A percentile compares a stretch with the other conserved stretches of the same genome.
Evolutionary conservation across 805 yeast genomes (phyloP).

Genomic region (Suhomyces prunicola): DNA sequence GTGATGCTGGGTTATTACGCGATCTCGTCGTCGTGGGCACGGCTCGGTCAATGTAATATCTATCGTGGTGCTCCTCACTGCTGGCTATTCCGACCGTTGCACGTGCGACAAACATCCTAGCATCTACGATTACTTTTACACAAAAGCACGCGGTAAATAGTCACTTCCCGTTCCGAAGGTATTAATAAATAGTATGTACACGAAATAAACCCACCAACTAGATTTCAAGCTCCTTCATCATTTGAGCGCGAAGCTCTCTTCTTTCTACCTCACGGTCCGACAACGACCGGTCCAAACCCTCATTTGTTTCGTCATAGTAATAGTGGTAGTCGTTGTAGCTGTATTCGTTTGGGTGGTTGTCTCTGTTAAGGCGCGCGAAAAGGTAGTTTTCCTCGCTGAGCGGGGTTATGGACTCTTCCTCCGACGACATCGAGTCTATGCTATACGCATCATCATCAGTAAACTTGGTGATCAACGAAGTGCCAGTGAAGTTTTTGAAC

Average conservation of each 20-base stretch:
- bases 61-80: too few species aligned
- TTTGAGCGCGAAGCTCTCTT: conserved; percentile 36
- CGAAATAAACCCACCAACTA: not conserved
- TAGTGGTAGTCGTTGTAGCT: conserved; percentile 10
- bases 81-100: not conserved
- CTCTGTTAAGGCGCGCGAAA: not conserved
- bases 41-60: too few species aligned
- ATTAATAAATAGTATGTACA: conserved; percentile 1
- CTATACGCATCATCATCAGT: conserved; percentile 12
- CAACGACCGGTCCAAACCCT: conserved; percentile 16
- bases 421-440: conserved; percentile 14
- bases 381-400: conserved; percentile 7
- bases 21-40: too few species aligned
- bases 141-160: not conserved
- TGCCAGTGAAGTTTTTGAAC: conserved; percentile 12
- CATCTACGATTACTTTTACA: too few species aligned
- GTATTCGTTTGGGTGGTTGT: not conserved
- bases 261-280: conserved; percentile 28
- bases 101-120: not conserved
- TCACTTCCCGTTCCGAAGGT: not conserved
- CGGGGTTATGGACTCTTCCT: conserved; percentile 15
- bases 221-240: conserved; percentile 30
- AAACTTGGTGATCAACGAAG: conserved; percentile 3
- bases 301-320: conserved; percentile 7
- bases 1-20: too few species aligned